Evolutionary conservation across 805 yeast genomes (phyloP), one percentile per base, ranked within the genome.

Genomic region (Starmerella apis): DNA sequence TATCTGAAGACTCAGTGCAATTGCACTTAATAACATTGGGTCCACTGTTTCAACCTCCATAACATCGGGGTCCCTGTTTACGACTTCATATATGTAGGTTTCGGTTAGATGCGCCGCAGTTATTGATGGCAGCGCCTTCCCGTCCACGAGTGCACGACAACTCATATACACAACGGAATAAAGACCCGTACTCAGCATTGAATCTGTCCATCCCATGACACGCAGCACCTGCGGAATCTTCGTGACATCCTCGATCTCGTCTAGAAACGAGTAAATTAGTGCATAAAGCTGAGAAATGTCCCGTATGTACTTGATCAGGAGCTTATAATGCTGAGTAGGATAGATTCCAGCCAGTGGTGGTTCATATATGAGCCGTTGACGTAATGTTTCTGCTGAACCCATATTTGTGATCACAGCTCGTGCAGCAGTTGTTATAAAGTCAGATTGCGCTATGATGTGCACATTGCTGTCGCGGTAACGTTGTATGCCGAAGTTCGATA

Each of bases 281-380:
- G 61, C 55, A 32, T 49, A 56, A 24, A 66, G 42, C 48, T 59
- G 55, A 5, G 60, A 41, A 13, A 63, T 11, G 35, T 66, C 68
- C 5, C 48, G 48, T 6, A 53, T 51, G 8, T 60, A 53, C 10
- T 54, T 48, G 22, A 63, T 51, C 35, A 66, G 55, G 32, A 64
- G 52, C 41, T 51, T 49, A 50, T 66, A 66, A 24, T 62, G 56
- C 5, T 60, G 56, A 5, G 56, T 51, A 3, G 70, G 70, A 60
- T 67, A 66, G 3, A 52, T 47, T 5, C 70, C 70, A 1, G 59
- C 53, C 24, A 66, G 37, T 2, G 65, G 61, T 0, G 70, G 70
- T 55, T 66, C 70, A 46, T 52, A 66, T 20, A 58, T 51, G n/a
- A 64, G 48, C 16, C 61, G 53, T 10, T 37, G 39, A 9, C 56